Percentiles rank a stretch among this genome's conserved stretches.
phyloP scores from a whole-genome alignment of 2,329 filamentous ascomycete genomes.

The Colletotrichum aenigma region DNA sequence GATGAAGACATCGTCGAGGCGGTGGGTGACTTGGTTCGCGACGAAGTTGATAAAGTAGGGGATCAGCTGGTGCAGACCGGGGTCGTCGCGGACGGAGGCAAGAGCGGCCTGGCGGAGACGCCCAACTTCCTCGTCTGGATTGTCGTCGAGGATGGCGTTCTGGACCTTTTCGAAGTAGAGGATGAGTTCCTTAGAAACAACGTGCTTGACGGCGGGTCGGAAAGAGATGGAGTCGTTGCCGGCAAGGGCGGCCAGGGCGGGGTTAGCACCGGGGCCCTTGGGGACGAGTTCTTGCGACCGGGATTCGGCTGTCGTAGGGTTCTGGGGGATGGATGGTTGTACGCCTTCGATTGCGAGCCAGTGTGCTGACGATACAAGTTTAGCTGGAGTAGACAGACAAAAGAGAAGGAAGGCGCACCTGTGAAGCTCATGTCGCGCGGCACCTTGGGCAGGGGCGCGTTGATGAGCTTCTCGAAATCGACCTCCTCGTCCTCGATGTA shows the following conservation, averaged over 20 bases:
- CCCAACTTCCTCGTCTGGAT: slow-evolving; percentile 76
- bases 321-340: slow-evolving; percentile 94
- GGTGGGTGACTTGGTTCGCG: slow-evolving; percentile 93
- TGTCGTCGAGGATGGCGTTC: slow-evolving; percentile 84
- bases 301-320: slow-evolving; percentile 86
- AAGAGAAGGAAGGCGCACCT: slow-evolving; percentile 53
- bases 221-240: slow-evolving; percentile 84
- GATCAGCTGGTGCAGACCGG: slow-evolving; percentile 91
- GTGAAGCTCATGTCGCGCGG: slow-evolving; percentile 93
- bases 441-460: slow-evolving; percentile 92
- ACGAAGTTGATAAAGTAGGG: slow-evolving; percentile 98
- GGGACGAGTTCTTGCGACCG: slow-evolving; percentile 84
- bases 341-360: slow-evolving; percentile 98
- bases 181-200: slow-evolving; percentile 93
- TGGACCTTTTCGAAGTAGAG: slow-evolving; percentile 98
- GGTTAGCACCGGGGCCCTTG: slow-evolving; percentile 88
- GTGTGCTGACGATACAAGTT: slow-evolving; percentile 65
- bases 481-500: slow-evolving; percentile 99
- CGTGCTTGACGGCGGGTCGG: slow-evolving; percentile 93
- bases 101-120: slow-evolving; percentile 82
- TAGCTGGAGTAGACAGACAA: slow-evolving; percentile 19
- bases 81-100: slow-evolving; percentile 84
- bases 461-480: slow-evolving; percentile 98
- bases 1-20: slow-evolving; percentile 86
- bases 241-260: slow-evolving; percentile 80